Evolutionary conservation across 495 filamentous ascomycete species (phyloP), one percentile per base, ranked within the genome.

Genomic region (Cetradonia linearis): DNA sequence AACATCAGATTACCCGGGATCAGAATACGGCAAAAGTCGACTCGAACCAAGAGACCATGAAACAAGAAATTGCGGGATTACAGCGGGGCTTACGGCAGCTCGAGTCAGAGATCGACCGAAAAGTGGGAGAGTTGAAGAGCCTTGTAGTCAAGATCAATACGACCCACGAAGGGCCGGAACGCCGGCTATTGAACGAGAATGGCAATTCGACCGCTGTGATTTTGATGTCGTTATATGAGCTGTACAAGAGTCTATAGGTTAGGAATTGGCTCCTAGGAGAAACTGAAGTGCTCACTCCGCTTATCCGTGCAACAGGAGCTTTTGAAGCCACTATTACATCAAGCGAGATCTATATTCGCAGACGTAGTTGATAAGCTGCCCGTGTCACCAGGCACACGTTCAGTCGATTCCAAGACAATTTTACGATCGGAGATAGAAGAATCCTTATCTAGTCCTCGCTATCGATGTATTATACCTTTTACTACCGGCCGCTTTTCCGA

Each of bases 401-500:
- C n/a, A n/a, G n/a, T n/a, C n/a, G n/a, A n/a, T n/a, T n/a, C n/a
- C n/a, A n/a, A n/a, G n/a, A n/a, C n/a, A n/a, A n/a, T n/a, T n/a
- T n/a, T n/a, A n/a, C n/a, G n/a, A n/a, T n/a, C n/a, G n/a, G n/a
- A n/a, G n/a, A n/a, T n/a, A n/a, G n/a, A n/a, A n/a, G n/a, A 36
- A 8, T 28, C 4, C 37, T n/a, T 25, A 28, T 34, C 42, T 28
- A 40, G 0, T 23, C 36, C 28, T 58, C 55, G 42, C 30, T 48
- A 5, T n/a, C 42, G 1, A 36, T 48, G 56, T 58, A 58, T 23
- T 58, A 58, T 25, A 28, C 56, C 37, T 58, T 34, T 11, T 58
- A 58, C 30, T 58, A 49, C 16, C 11, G 48, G 56, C 56, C 55
- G 14, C 40, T 33, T 11, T 57, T 46, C 27, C 28, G 13, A 18